Evolutionary conservation across 805 yeast species (phyloP), one percentile per base, ranked within the genome.

Genomic region (Metschnikowia borealis): DNA sequence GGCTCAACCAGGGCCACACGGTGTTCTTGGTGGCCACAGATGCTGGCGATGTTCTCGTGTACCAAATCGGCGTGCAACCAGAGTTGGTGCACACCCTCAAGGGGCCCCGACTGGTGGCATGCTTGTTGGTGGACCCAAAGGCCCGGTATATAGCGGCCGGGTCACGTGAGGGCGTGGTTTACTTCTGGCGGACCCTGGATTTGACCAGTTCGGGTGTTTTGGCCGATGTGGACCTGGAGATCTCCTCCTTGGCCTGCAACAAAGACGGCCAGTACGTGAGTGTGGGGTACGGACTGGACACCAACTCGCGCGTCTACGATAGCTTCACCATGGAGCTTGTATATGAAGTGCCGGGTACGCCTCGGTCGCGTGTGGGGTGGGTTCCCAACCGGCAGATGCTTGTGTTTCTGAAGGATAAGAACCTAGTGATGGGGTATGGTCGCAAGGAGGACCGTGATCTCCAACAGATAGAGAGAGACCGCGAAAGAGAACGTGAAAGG

Each of bases 91-190:
- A 62, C 31, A 54, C 62, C 38, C 56, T 73, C n/a, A 52, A 54
- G 33, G 71, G 74, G 18, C 87, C 83, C 56, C 75, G 84, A 1
- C 66, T 82, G 1, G 73, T 79, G 3, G 73, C 79, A 2, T 59
- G 76, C 31, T 50, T 81, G 13, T 65, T 66, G 15, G 63, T 81
- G 46, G 86, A 81, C 56, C 83, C 84, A 3, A 59, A 71, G 45
- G 89, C 85, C 0, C 56, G 65, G 20, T 77, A 63, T 55, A 50
- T 84, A 10, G 74, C 77, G 2, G 75, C 75, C 1, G 89, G 87
- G 0, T 70, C 84, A 17, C 75, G 74, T 49, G 87, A 82, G 52
- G 86, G 86, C 23, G 70, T 77, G 17, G 73, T 80, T 6, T 71
- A 81, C 17, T 37, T 80, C 10, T 82, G 84, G 84, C 67, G 70